Percentiles rank a stretch among this genome's conserved stretches.
Conservation (phyloP, 2,329 filamentous ascomycete species). For the Leptographium procerum region DNA sequence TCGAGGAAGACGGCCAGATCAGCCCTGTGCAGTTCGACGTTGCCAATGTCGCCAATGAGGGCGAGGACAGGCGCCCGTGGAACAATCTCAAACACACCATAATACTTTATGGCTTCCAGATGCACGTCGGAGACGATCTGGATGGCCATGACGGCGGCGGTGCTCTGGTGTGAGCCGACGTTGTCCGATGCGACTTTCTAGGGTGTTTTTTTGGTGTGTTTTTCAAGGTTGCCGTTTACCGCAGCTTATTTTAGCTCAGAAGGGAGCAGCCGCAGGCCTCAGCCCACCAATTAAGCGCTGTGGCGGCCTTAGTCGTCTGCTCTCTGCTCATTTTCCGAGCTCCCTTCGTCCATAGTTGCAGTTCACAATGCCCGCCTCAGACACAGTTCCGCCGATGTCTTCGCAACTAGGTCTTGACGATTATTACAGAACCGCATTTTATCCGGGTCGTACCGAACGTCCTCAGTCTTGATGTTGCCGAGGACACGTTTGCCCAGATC, state of each 20-base stretch:
- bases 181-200: too few relatives aligned
- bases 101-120: slow-evolving; percentile 32
- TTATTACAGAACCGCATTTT: background rate
- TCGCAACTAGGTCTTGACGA: background rate
- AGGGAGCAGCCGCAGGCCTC: too few relatives aligned
- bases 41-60: slow-evolving; percentile 46
- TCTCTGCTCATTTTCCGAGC: too few relatives aligned
- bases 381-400: too few relatives aligned
- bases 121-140: slow-evolving; percentile 49
- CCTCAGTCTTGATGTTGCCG: background rate
- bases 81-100: slow-evolving; percentile 36
- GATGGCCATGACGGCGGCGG: slow-evolving; percentile 15
- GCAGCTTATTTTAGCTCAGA: too few relatives aligned
- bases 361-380: too few relatives aligned
- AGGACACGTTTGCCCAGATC: background rate
- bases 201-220: too few relatives aligned
- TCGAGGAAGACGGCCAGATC: slow-evolving; percentile 35
- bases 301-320: too few relatives aligned
- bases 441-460: background rate
- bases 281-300: too few relatives aligned
- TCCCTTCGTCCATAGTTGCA: too few relatives aligned
- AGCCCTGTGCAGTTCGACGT: slow-evolving; percentile 25
- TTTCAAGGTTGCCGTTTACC: too few relatives aligned
- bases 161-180: background rate
- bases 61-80: slow-evolving; percentile 39